Conservation (phyloP, 495 filamentous ascomycete species). For the Penicilliopsis zonata region DNA sequence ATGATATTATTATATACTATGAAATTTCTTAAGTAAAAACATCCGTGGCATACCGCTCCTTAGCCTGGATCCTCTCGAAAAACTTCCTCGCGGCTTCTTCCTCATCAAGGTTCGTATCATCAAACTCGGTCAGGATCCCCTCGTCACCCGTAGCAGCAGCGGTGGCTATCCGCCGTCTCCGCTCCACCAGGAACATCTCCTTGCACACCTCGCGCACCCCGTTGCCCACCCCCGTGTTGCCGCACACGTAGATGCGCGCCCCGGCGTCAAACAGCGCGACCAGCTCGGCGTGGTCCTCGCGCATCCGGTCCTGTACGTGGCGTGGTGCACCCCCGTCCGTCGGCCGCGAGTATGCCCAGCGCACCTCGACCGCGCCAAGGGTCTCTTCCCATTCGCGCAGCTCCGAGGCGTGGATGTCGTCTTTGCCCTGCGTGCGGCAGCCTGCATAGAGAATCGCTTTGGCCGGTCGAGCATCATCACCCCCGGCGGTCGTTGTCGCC, state of each 20-base stretch:
- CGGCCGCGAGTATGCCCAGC: conserved; percentile 40
- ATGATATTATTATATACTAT: too few species aligned
- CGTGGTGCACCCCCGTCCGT: conserved; percentile 18
- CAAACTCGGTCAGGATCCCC: conserved; percentile 26
- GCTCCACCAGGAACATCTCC: conserved; percentile 31
- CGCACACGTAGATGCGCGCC: conserved; percentile 57
- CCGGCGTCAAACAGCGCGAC: conserved; percentile 41
- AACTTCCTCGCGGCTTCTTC: conserved; percentile 38
- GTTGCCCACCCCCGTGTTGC: conserved; percentile 47
- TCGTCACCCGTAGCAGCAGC: conserved; percentile 20
- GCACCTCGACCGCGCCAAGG: conserved; percentile 44
- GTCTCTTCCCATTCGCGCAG: conserved; percentile 44
- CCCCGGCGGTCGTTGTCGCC: conserved; percentile 4
- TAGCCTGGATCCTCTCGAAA: conserved; percentile 36
- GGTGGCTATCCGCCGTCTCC: conserved; percentile 26
- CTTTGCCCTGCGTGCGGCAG: conserved; percentile 43
- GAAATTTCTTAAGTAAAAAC: conserved; percentile 55
- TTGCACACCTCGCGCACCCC: conserved; percentile 42
- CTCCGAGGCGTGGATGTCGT: conserved; percentile 50
- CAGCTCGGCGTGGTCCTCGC: conserved; percentile 38
- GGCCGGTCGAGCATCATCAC: conserved; percentile 32
- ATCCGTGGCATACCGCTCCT: conserved; percentile 55
- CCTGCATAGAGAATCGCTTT: conserved; percentile 53
- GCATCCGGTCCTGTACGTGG: conserved; percentile 55
- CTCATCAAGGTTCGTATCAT: conserved; percentile 11